Base-by-base conservation (phyloP, 768 basidiomycete species). In the Russula olivacea region DNA sequence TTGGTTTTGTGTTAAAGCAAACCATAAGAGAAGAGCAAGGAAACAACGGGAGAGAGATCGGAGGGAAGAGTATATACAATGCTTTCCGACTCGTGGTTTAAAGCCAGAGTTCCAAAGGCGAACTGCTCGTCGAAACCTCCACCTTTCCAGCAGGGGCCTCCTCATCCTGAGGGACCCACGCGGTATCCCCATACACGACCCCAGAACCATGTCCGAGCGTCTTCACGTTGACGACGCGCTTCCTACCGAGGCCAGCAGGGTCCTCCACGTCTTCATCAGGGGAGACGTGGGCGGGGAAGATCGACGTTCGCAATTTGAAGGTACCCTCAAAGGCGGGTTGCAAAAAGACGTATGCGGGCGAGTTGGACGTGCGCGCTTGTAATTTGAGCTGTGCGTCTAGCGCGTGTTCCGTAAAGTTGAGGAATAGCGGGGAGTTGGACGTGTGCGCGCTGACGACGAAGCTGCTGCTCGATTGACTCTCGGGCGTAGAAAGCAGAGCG, bases 241-340 rank as follows among this genome's bases (percentile, higher is more conserved):
- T 55, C 50, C 64, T 47, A 19, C 23, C 61, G 50, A 41, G 64
- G 30, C 55, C 55, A 10, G 64, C 55, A 15, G 64, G 64, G 25
- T 65, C 64, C 14, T 53, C 36, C 32, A 45, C 61, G 12, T 65
- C 50, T 0, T 1, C 15, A 11, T 62, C 54, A 6, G 48, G 21
- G 8, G 21, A 2, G 34, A 63, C 51, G 30, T 3, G 1, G 15
- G 43, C 34, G 23, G 21, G 28, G 28, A 63, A 62, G 36, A 53
- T 3, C 19, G 61, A 51, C 43, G 64, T 63, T 11, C 30, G 41
- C 45, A 61, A 19, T 6, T 56, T 30, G 61, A 63, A 58, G 19
- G 8, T 28, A 0, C 64, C 64, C 45, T 65, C 64, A 28, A 63
- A 65, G 6, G 61, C 19, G 4, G 64, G 61, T 19, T 63, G 50